Base-by-base conservation (phyloP, 352 stramenopile species). In the Globisporangium mamillatum region DNA sequence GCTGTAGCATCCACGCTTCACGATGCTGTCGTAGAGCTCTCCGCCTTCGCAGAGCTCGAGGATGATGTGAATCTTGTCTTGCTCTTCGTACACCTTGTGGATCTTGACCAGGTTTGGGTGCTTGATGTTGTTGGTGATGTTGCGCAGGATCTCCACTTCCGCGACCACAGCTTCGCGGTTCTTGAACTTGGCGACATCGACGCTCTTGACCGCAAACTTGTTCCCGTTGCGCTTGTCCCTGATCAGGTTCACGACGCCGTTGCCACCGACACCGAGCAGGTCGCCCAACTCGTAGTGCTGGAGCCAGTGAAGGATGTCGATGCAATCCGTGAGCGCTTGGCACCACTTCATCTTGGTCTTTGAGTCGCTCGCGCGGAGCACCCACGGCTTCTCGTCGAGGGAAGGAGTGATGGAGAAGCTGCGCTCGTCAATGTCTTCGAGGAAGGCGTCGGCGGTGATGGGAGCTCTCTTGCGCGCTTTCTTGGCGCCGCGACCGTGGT, bases 1-100 rank as follows among this genome's bases (percentile, higher is more conserved):
- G 66, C 81, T 80, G 72, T 91, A 92, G 50, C 79, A 79, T 22
- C 84, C 84, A 41, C 82, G 83, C 61, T 84, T 68, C 8, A 92
- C 78, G 46, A 93, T 84, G 61, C 76, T 72, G 67, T 93, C 83
- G 81, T 92, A 93, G 5, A 93, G 81, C 66, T 93, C 85, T 12
- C 85, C 84, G 25, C 86, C 86, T 20, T 78, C 75, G 60, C 84
- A 93, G 29, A 92, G 63, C n/a, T 92, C 80, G 56, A 91, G 74
- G 46, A 90, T 89, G 58, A 93, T 84, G 72, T 91, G 88, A 22
- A 94, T 82, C 71, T 94, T 91, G 52, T 87, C 76, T 6, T 91
- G 79, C 67, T 94, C 84, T 66, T 94, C 84, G 69, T 92, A 94
- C 4, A 92, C 86, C 66, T 92, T 92, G 77, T 91, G 73, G 69